Conservation (phyloP, 1,139 yeast genomes). For the Candida anutae region DNA sequence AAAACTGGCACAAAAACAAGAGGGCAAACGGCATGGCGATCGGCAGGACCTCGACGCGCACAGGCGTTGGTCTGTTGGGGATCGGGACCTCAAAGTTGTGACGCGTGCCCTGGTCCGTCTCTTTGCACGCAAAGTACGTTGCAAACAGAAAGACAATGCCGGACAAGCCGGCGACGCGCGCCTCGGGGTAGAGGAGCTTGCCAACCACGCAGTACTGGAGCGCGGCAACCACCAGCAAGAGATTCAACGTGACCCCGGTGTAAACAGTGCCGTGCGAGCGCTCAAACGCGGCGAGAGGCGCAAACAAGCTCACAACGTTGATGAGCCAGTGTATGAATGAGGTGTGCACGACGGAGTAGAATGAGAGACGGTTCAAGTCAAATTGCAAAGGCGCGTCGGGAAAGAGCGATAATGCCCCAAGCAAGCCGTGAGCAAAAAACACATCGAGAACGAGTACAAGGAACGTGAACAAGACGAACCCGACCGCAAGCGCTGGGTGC, state of each 20-base stretch:
- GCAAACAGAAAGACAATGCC: slow-evolving; percentile 73
- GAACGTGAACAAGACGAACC: slow-evolving; percentile 49
- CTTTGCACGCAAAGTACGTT: slow-evolving; percentile 57
- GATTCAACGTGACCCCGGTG: slow-evolving; percentile 75
- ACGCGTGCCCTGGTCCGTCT: slow-evolving; percentile 40
- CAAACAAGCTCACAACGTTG: slow-evolving; percentile 50
- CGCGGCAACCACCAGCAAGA: slow-evolving; percentile 66
- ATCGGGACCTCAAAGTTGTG: slow-evolving; percentile 17
- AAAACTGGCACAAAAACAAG: slow-evolving; percentile 40
- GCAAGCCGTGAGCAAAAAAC: slow-evolving; percentile 9
- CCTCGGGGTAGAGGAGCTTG: slow-evolving; percentile 42
- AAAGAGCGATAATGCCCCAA: slow-evolving; percentile 28
- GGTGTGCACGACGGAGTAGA: slow-evolving; percentile 68
- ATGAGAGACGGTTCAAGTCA: slow-evolving; percentile 57
- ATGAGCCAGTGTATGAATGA: slow-evolving; percentile 55
- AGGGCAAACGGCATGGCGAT: slow-evolving; percentile 50
- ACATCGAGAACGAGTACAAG: slow-evolving; percentile 26
- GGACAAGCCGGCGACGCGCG: slow-evolving; percentile 57
- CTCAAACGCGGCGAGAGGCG: slow-evolving; percentile 68
- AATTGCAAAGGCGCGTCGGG: slow-evolving; percentile 52
- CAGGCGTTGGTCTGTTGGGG: slow-evolving; percentile 12
- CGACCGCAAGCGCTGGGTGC: slow-evolving; percentile 59
- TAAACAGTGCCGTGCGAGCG: slow-evolving; percentile 74
- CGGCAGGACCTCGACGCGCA: slow-evolving; percentile 55
- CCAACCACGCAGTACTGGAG: slow-evolving; percentile 57